phyloP scores from a whole-genome alignment of 345 rosid genomes.

The thale cress (Arabidopsis thaliana) region DNA sequence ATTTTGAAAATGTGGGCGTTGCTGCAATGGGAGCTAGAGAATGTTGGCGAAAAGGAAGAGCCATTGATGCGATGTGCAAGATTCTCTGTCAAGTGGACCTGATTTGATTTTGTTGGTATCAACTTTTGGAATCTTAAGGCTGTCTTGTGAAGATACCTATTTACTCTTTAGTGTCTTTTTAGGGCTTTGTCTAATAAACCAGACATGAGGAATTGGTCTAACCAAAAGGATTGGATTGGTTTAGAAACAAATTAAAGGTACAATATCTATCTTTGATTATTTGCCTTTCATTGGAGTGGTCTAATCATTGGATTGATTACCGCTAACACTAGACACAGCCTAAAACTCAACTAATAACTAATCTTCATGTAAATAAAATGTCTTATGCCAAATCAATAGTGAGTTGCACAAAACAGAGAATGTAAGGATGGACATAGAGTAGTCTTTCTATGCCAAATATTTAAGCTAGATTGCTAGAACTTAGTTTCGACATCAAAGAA shows the following conservation, averaged over 20 bases:
- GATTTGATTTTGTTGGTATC: conserved; percentile 18
- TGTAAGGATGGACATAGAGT: background rate
- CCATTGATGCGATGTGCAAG: conserved; percentile 38
- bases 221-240: background rate
- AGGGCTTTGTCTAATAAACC: conserved; percentile 9
- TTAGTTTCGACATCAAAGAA: background rate
- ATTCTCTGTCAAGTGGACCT: conserved; percentile 42
- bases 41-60: conserved; percentile 39
- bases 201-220: conserved; percentile 14
- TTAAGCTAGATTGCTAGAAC: background rate
- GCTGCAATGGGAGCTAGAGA: conserved; percentile 21
- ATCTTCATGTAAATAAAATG: background rate
- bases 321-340: background rate
- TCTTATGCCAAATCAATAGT: background rate
- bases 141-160: conserved; percentile 6
- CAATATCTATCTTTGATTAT: background rate
- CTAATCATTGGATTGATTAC: background rate
- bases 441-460: background rate
- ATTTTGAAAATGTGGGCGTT: conserved; percentile 25
- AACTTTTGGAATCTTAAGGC: conserved; percentile 10
- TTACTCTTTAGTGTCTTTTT: background rate
- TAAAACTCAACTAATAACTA: too few relatives aligned
- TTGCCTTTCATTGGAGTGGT: background rate
- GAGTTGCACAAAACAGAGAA: conserved; percentile 5
- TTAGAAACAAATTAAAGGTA: background rate